Base-by-base conservation (phyloP, 768 basidiomycete species). In the Tubosaeta sp. region DNA sequence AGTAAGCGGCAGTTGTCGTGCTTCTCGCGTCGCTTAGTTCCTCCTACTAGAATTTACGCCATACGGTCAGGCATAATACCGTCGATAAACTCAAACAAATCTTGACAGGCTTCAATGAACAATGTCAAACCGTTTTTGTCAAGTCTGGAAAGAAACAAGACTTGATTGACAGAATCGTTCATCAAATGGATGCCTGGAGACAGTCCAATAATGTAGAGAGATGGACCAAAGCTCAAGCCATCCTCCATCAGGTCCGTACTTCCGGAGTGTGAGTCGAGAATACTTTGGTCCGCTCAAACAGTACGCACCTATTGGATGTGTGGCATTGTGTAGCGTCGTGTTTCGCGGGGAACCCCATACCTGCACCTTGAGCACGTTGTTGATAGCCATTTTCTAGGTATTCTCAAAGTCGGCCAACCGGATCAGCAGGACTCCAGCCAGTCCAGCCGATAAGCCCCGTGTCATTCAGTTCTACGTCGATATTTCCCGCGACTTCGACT, bases 141-240 rank as follows among this genome's bases (percentile, higher is more conserved):
- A 90, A 88, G 68, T 77, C 87, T 11, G 90, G 90, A 24, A 91
- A 87, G 73, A 93, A 93, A 64, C 86, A 90, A 59, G 91, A 92
- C 30, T 78, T 92, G 42, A 90, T 91, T 63, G 87, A 90, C 65
- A 78, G 87, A 54, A 84, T 93, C 54, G 69, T 79, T 40, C 57
- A 59, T 8, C 72, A 76, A 54, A 69, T 92, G 59, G 83, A 86
- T 53, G 51, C 60, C 46, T 90, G 86, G 84, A 78, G 78, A 62
- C 65, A 67, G 46, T 65, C 69, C 1, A 80, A 78, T 62, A 72
- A 76, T 50, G 70, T 78, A 44, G 86, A 86, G 57, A 82, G 78
- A 64, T 91, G 86, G 82, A 67, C 72, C 51, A 86, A 79, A 59
- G 88, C 84, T 21, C 84, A 83, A 64, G 72, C 73, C 31, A 78